Base-by-base conservation (phyloP, 208 protist species). In the Trypanosoma vivax region DNA sequence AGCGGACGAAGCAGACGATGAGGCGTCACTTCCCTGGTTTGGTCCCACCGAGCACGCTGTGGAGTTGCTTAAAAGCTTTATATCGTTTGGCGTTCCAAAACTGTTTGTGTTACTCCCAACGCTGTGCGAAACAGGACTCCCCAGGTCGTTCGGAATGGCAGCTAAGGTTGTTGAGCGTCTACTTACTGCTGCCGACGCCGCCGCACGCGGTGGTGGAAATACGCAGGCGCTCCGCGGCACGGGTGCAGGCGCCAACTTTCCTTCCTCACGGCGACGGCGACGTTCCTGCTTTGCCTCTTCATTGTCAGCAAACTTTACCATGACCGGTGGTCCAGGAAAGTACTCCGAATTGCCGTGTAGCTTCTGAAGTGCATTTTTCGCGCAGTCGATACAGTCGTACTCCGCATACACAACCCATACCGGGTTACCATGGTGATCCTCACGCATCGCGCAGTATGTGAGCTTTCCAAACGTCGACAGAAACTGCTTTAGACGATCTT, bases 321-420 rank as follows among this genome's bases (percentile, higher is more conserved):
- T 63, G 23, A 80, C 67, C 3, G 77, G 72, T 10, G 60, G 57
- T 24, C 69, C 67, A 45, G 59, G 40, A 57, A 92, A 92, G 61
- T 83, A 77, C 14, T 56, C 68, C 10, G 67, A 67, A 50, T 70
- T 92, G 31, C 81, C 79, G 58, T 92, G 85, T 16, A 92, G 57
- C 29, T 61, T 76, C 31, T 60, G 60, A 6, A 92, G 68, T 0
- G 74, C 76, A n/a, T 65, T 65, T 47, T 73, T 79, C 25, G 81
- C 71, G 18, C 69, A 65, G 19, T 85, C 72, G 5, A 88, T 60
- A 19, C 70, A 77, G 46, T 87, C 76, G 54, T 73, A 92, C 67
- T 90, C 79, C 14, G 81, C 79, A 63, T 90, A 89, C 21, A 92
- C 79, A 1, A 92, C 85, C 82, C 85, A 92, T 18, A 92, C 85